Base-by-base conservation (phyloP, 495 filamentous ascomycete genomes). In the Aspergillus funiculosus region DNA sequence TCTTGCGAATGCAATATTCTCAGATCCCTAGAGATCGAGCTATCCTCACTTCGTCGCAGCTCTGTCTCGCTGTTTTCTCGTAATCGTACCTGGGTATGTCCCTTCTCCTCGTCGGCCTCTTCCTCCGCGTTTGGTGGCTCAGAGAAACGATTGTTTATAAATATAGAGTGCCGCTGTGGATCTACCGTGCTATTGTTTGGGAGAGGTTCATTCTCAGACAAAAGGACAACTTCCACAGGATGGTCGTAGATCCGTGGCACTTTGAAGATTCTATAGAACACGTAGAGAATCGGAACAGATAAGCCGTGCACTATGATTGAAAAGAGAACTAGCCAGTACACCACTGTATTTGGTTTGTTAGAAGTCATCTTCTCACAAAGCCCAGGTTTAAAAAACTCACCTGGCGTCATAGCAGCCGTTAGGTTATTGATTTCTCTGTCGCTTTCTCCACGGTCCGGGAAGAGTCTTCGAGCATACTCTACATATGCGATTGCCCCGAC, bases 241-340 rank as follows among this genome's bases (percentile, higher is more conserved):
- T 77, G 74, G 47, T 81, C 76, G 11, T 61, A 61, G 47, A 81
- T 71, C 0, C 63, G 61, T 24, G 63, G 56, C 25, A 79, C 68
- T 25, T 64, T 64, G 25, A 56, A 62, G 43, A 50, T 65, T 35
- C 48, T 55, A 54, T 78, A 81, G 43, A 77, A 54, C 5, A 55
- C 26, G 47, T 71, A 72, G 17, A 80, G 62, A 1, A 64, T 52
- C 0, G 77, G 78, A 31, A 79, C 77, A 0, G 76, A 80, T 1
- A 81, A 58, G 28, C 77, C 75, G 52, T 82, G 77, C 0, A 80
- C 64, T 15, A 80, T 43, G 32, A 80, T 77, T 1, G 75, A 79
- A 61, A 79, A 75, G 17, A 79, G 59, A 9, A 79, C 76, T 4
- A 81, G 69, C 59, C 71, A 80, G 53, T 79, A 80, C 4, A 80